phyloP scores from a whole-genome alignment of 805 yeast species.

The Yamadazyma laniorum region DNA sequence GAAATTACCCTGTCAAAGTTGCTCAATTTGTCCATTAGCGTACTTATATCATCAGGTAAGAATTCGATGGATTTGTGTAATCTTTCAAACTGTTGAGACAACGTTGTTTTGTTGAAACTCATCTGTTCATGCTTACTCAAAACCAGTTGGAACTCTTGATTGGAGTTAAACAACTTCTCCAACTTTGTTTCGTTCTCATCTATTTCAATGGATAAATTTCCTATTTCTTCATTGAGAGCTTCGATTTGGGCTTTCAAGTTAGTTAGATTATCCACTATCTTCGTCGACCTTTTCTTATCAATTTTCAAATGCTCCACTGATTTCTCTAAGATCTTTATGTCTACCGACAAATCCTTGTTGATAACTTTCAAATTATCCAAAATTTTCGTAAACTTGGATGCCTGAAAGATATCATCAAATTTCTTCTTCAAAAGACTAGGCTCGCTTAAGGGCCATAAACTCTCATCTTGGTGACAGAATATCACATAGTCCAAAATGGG shows the following conservation, averaged over 20 bases:
- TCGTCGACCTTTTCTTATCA: constrained; percentile 72
- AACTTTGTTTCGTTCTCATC: constrained; percentile 55
- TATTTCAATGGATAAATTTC: constrained; percentile 48
- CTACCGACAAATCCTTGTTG: constrained; percentile 73
- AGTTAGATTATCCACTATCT: constrained; percentile 48
- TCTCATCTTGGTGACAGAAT: constrained; percentile 97
- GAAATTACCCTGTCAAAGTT: constrained; percentile 24
- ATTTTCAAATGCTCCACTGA: constrained; percentile 72
- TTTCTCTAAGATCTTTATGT: constrained; percentile 72
- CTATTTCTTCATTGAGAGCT: constrained; percentile 46
- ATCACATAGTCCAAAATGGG: constrained; percentile 89
- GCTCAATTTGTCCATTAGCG: constrained; percentile 25
- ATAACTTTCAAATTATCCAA: constrained; percentile 73
- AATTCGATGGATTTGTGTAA: constrained; percentile 46
- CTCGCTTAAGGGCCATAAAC: constrained; percentile 94
- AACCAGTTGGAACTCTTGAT: constrained; percentile 77
- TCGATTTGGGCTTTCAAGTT: constrained; percentile 45
- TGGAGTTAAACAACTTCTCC: constrained; percentile 64
- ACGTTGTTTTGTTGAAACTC: constrained; percentile 43
- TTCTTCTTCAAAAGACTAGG: constrained; percentile 85
- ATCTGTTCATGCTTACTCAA: constrained; percentile 62
- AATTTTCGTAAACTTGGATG: constrained; percentile 88
- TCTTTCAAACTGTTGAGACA: constrained; percentile 51
- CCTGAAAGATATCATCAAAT: constrained; percentile 96
- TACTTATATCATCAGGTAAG: constrained; percentile 40